Evolutionary conservation across 2,329 filamentous ascomycete species (phyloP), one percentile per base, ranked within the genome.

Genomic region (Chlorencoelia australis): DNA sequence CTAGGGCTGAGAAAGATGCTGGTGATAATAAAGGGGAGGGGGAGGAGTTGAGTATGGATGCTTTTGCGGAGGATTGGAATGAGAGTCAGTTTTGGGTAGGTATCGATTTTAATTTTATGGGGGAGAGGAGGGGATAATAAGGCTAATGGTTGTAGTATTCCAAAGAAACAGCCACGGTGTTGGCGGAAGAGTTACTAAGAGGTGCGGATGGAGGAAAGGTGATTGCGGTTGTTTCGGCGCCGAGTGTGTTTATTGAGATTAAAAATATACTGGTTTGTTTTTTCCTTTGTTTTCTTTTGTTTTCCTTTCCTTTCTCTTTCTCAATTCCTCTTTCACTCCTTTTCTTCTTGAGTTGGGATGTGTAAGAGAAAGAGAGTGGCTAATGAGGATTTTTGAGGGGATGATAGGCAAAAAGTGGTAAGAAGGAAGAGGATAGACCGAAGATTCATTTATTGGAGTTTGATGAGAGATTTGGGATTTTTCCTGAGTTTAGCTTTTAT

Each of bases 41-140:
- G n/a, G 34, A 35, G 17, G 35, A 40, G 32, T 59, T 73, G 21
- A 69, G 61, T 26, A 89, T 89, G 73, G 74, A 82, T 19, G 64
- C 71, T 1, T 91, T 89, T 51, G 67, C 68, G 1, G 84, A 89
- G 59, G 79, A 89, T 58, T 91, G 84, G 84, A 84, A 88, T 53
- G 73, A 80, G 52, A 81, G 74, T 43, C 83, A 89, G 59, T 91
- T 91, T 53, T 91, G 84, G 83, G 78, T 83, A 65, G 25, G 66
- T 54, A 22, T 8, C 9, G 17, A 17, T 25, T 18, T 15, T 7
- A 6, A 25, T 10, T 15, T 38, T 18, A 25, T 15, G 2, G 11
- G 3, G 8, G 10, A 21, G n/a, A 11, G 7, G 3, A 17, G n/a
- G 10, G 6, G 11, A 17, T 10, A 5, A 28, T 13, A 15, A 3